phyloP scores from a whole-genome alignment of 2,329 filamentous ascomycete genomes.

The Juglanconis sp. region DNA sequence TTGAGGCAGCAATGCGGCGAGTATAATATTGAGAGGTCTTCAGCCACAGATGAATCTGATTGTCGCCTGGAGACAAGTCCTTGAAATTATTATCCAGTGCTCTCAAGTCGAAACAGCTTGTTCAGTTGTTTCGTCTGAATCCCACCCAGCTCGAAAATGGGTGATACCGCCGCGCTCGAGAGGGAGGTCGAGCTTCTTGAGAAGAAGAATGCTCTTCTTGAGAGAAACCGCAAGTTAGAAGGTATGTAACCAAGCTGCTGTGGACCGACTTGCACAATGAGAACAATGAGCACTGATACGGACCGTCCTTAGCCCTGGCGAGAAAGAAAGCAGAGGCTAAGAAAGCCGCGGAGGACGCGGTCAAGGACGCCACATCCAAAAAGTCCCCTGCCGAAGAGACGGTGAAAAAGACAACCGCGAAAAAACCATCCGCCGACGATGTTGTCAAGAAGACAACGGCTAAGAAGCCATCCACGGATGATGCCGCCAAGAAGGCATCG shows the following conservation, averaged over 20 bases:
- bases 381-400: too few species aligned
- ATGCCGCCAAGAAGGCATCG: neutral
- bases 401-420: too few species aligned
- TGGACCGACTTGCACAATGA: neutral
- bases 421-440: too few species aligned
- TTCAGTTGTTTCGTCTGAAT: neutral
- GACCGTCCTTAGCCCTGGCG: slow-evolving; percentile 1
- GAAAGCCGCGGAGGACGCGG: neutral
- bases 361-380: too few species aligned
- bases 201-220: slow-evolving; percentile 8
- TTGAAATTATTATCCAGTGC: neutral
- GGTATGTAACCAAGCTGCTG: neutral
- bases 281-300: neutral
- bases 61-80: neutral
- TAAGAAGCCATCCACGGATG: slow-evolving; percentile 2
- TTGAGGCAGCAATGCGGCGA: neutral
- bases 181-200: slow-evolving; percentile 14
- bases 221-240: slow-evolving; percentile 11
- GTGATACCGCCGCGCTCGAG: slow-evolving; percentile 8
- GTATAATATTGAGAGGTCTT: neutral
- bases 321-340: slow-evolving; percentile 5
- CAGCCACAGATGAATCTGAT: slow-evolving; percentile 3
- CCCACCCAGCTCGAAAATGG: neutral
- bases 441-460: neutral
- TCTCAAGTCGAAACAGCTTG: neutral